Conservation (phyloP, 139 green algal genomes). For the Volvox reticuliferus region DNA sequence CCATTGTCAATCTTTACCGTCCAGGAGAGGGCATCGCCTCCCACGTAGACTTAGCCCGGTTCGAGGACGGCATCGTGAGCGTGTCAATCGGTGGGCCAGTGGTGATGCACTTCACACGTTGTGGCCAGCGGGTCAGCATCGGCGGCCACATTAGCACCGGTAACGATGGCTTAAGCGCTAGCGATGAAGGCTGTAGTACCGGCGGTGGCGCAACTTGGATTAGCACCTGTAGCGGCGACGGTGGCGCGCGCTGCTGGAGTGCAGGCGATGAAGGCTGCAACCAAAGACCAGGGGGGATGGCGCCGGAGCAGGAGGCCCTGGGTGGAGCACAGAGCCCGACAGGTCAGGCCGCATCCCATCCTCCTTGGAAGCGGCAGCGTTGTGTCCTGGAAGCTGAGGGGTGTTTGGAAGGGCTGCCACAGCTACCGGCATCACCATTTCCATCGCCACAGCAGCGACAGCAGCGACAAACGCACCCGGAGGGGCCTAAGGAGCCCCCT, state of each 20-base stretch:
- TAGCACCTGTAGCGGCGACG: too few species aligned
- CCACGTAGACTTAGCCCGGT: constrained; percentile 66
- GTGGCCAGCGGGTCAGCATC: background rate
- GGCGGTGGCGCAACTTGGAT: too few species aligned
- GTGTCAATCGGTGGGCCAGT: constrained; percentile 3
- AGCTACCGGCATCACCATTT: too few species aligned
- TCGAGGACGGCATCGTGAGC: constrained; percentile 48
- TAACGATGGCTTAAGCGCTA: background rate
- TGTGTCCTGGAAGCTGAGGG: background rate
- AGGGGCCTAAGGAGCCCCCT: background rate
- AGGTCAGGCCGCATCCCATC: background rate
- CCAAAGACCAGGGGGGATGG: background rate
- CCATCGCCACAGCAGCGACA: background rate
- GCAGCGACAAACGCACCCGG: background rate
- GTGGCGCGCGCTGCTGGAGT: constrained; percentile 1
- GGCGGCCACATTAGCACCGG: background rate
- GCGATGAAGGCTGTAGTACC: background rate
- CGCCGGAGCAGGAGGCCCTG: background rate
- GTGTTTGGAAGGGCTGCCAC: too few species aligned
- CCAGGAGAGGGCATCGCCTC: constrained; percentile 58
- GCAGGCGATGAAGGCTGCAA: background rate
- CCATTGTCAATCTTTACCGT: constrained; percentile 65
- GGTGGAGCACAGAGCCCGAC: too few species aligned
- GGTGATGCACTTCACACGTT: constrained; percentile 30
- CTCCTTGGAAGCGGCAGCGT: background rate